Percentiles rank a stretch among this genome's conserved stretches.
Conservation (phyloP, 139 green algal genomes). For the Picocystis salinarum region DNA sequence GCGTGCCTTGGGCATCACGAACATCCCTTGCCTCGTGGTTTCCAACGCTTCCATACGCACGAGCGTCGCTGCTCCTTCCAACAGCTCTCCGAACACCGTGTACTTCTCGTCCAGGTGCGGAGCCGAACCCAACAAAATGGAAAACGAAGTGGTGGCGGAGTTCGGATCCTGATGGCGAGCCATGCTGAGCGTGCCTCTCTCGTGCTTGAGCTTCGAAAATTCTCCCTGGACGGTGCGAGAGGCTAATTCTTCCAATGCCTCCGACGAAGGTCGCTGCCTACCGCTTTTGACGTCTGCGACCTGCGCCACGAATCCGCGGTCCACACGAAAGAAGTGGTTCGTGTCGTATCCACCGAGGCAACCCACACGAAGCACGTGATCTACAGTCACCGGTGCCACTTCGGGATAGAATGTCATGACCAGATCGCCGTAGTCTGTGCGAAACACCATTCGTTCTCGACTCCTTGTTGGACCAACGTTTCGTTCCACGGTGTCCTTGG, state of each 20-base stretch:
- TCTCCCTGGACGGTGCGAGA: constrained; percentile 44
- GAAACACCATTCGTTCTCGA: constrained; percentile 31
- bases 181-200: constrained; percentile 59
- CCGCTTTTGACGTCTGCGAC: constrained; percentile 35
- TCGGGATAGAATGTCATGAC: constrained; percentile 48
- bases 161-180: constrained; percentile 60
- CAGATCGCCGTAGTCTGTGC: constrained; percentile 49
- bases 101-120: constrained; percentile 70
- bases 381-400: constrained; percentile 47
- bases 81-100: constrained; percentile 39
- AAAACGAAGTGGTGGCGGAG: constrained; percentile 55
- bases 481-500: too few species aligned
- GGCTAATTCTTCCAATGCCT: constrained; percentile 35
- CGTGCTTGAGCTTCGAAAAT: constrained; percentile 9
- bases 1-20: constrained; percentile 12
- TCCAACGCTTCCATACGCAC: constrained; percentile 4
- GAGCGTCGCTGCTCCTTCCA: constrained; percentile 10
- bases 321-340: constrained; percentile 63
- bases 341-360: constrained; percentile 53
- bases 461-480: too few species aligned
- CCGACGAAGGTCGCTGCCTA: constrained; percentile 25
- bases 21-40: constrained; percentile 12
- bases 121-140: constrained; percentile 55
- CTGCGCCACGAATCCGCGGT: constrained; percentile 87
- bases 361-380: constrained; percentile 53